Evolutionary conservation across 345 rosid genomes (phyloP).

Genomic region (Corymbia maculata): DNA sequence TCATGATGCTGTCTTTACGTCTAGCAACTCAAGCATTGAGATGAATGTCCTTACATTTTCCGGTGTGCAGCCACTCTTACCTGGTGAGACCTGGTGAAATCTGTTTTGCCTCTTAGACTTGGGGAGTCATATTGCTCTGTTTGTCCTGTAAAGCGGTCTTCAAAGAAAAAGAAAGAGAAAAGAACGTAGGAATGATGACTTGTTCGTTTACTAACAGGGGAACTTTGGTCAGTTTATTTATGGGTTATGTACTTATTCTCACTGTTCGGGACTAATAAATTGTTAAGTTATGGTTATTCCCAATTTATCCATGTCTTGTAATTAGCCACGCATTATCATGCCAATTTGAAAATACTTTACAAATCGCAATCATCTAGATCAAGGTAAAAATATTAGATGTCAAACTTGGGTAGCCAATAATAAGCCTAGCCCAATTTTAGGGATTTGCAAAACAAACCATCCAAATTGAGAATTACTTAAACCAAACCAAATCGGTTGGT

Average conservation of each 20-base stretch:
- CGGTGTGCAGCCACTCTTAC: not conserved
- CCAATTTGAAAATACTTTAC: too few relatives aligned
- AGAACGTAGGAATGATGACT: not conserved
- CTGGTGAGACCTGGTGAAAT: not conserved
- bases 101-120: not conserved
- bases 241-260: not conserved
- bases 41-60: not conserved
- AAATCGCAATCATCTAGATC: too few relatives aligned
- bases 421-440: too few relatives aligned
- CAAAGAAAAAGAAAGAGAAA: too few relatives aligned
- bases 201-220: not conserved
- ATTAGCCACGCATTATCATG: not conserved
- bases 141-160: not conserved
- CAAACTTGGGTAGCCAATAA: too few relatives aligned
- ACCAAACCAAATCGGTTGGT: too few relatives aligned
- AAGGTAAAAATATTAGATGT: too few relatives aligned
- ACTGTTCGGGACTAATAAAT: too few relatives aligned
- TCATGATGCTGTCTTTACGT: not conserved
- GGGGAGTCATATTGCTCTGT: not conserved
- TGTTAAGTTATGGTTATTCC: not conserved
- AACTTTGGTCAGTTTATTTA: too few relatives aligned
- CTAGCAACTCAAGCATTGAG: not conserved
- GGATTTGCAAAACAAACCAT: too few relatives aligned
- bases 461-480: too few relatives aligned
- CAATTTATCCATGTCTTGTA: not conserved